Evolutionary conservation across 495 filamentous ascomycete genomes (phyloP).

Genomic region (Aspergillus leporis): DNA sequence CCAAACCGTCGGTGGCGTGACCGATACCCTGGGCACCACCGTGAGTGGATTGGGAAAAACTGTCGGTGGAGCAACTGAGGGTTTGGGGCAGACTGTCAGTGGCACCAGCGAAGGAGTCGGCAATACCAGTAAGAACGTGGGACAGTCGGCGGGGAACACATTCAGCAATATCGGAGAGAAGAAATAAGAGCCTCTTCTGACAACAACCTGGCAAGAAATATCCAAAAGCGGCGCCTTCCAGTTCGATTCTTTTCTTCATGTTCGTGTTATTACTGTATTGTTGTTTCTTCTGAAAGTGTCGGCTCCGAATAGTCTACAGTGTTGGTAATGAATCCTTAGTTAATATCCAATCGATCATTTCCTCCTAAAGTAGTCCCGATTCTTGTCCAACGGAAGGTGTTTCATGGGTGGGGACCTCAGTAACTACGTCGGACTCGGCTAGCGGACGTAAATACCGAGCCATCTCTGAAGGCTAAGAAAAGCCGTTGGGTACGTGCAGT

Average conservation of each 20-base stretch:
- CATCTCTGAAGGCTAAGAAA: not conserved
- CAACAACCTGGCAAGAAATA: not conserved
- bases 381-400: not conserved
- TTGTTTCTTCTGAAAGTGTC: not conserved
- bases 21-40: conserved; percentile 32
- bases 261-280: not conserved
- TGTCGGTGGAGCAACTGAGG: conserved; percentile 33
- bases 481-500: not conserved
- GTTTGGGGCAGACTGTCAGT: conserved; percentile 36
- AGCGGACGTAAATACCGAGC: not conserved
- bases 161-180: conserved; percentile 11
- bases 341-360: not conserved
- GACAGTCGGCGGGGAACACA: conserved; percentile 14
- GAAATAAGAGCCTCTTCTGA: conserved; percentile 2
- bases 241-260: not conserved
- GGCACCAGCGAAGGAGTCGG: conserved; percentile 34
- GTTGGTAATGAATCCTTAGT: too few relatives aligned
- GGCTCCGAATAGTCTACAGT: too few relatives aligned
- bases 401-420: not conserved
- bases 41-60: conserved; percentile 39
- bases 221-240: too few relatives aligned
- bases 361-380: not conserved
- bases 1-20: conserved; percentile 38
- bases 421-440: not conserved
- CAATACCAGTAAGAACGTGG: conserved; percentile 32